Evolutionary conservation across 2,329 filamentous ascomycete species (phyloP).

Genomic region (Colletotrichum kahawae): DNA sequence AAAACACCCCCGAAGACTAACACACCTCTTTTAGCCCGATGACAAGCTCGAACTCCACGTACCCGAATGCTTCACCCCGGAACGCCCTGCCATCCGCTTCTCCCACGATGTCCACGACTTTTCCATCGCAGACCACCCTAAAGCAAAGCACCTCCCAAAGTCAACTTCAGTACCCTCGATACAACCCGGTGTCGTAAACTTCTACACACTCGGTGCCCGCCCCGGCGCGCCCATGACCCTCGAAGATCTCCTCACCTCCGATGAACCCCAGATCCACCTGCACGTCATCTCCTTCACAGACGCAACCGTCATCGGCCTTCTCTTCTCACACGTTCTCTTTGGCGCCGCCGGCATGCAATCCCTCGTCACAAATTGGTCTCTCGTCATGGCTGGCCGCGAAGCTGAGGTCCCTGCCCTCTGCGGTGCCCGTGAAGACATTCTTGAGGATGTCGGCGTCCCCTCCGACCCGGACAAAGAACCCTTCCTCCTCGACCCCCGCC

Average conservation of each 20-base stretch:
- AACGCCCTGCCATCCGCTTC: conserved; percentile 44
- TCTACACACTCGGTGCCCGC: conserved; percentile 23
- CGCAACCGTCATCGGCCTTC: conserved; percentile 51
- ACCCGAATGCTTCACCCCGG: conserved; percentile 30
- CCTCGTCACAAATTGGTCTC: conserved; percentile 51
- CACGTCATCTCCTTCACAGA: conserved; percentile 54
- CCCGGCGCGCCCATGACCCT: conserved; percentile 28
- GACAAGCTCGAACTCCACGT: conserved; percentile 37
- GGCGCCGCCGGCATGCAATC: conserved; percentile 49
- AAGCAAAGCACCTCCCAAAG: conserved; percentile 41
- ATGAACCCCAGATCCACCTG: conserved; percentile 51
- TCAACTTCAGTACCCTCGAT: conserved; percentile 23
- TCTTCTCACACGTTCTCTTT: conserved; percentile 51
- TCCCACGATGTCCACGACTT: conserved; percentile 39
- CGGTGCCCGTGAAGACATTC: conserved; percentile 39
- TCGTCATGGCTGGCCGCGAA: conserved; percentile 47
- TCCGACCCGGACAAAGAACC: conserved; percentile 29
- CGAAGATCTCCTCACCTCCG: conserved; percentile 43
- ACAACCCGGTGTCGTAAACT: conserved; percentile 18
- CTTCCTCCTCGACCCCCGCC: conserved; percentile 27
- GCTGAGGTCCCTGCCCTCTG: conserved; percentile 41
- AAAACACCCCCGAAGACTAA: background rate
- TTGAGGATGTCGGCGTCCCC: conserved; percentile 28
- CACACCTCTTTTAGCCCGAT: background rate
- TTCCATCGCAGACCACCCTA: conserved; percentile 44